Evolutionary conservation across 345 rosid species (phyloP).

Genomic region (Brassica nigra): DNA sequence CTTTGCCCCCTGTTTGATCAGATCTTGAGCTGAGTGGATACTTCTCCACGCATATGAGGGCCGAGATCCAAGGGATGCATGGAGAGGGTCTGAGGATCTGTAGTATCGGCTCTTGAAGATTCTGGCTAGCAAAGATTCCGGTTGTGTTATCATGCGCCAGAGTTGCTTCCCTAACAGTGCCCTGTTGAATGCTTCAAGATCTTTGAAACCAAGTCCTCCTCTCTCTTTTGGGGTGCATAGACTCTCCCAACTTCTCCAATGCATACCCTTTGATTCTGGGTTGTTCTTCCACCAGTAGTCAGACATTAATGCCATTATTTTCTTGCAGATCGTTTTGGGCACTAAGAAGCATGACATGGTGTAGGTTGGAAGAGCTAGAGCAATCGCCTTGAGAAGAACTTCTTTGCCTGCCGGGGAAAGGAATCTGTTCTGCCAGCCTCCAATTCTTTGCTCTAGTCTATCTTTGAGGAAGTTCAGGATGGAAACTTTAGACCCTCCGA

Average conservation of each 20-base stretch:
- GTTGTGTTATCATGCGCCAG: not conserved
- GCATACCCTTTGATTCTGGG: not conserved
- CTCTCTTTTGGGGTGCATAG: no score
- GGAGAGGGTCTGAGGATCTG: not conserved
- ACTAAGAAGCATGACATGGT: not conserved
- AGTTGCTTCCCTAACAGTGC: not conserved
- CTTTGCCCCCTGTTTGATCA: not conserved
- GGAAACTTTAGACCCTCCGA: no score
- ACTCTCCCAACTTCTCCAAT: not conserved
- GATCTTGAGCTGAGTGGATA: not conserved
- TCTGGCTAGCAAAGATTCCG: not conserved
- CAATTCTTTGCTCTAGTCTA: no score
- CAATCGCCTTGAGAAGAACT: not conserved
- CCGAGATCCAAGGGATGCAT: not conserved
- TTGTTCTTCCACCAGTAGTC: not conserved
- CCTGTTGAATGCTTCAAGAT: not conserved
- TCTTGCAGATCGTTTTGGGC: not conserved
- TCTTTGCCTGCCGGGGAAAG: not conserved
- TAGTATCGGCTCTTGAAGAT: not conserved
- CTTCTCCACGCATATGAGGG: not conserved
- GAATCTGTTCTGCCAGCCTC: not conserved
- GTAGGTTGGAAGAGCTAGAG: not conserved
- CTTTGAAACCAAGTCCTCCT: not conserved
- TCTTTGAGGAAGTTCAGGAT: no score
- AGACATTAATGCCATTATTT: not conserved